phyloP scores from a whole-genome alignment of 139 green algal genomes.

The Coccomyxa sp. region DNA sequence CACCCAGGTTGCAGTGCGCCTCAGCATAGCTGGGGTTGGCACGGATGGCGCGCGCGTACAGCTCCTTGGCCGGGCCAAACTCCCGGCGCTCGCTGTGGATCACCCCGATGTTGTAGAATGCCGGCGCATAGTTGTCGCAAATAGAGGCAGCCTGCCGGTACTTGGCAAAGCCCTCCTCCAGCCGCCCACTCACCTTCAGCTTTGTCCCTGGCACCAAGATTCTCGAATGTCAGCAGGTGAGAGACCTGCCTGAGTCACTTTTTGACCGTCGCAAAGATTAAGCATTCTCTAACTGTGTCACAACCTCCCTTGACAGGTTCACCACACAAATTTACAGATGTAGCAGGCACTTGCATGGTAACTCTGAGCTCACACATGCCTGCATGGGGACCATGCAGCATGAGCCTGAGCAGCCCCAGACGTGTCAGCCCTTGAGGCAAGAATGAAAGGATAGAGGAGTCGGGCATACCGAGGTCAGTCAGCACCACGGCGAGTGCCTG shows the following conservation, averaged over 20 bases:
- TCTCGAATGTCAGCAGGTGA: background rate
- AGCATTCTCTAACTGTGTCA: background rate
- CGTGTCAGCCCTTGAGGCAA: background rate
- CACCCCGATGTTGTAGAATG: conserved; percentile 76
- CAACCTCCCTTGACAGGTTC: background rate
- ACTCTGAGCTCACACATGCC: background rate
- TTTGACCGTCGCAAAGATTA: background rate
- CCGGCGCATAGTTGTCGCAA: conserved; percentile 47
- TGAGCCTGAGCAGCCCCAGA: background rate
- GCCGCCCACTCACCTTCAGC: conserved; percentile 53
- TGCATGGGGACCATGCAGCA: background rate
- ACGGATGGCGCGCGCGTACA: background rate
- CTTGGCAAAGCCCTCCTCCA: conserved; percentile 39
- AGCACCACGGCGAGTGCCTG: conserved; percentile 71
- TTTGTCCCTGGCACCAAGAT: conserved; percentile 42
- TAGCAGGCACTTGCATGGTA: background rate
- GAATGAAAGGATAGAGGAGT: no score
- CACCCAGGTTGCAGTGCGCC: conserved; percentile 91
- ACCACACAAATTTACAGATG: no score
- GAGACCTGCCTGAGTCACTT: background rate
- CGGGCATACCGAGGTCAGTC: conserved; percentile 66
- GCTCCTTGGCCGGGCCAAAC: background rate
- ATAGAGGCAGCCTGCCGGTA: conserved; percentile 56
- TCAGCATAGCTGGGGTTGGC: conserved; percentile 67
- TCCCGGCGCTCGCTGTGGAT: conserved; percentile 28